A percentile compares a stretch with the other conserved stretches of the same genome.
These are phyloP conservation scores for Halophytophthora batemanensis DNA, from an alignment of 352 stramenopile species.

Conservation along the genomic window DNA sequence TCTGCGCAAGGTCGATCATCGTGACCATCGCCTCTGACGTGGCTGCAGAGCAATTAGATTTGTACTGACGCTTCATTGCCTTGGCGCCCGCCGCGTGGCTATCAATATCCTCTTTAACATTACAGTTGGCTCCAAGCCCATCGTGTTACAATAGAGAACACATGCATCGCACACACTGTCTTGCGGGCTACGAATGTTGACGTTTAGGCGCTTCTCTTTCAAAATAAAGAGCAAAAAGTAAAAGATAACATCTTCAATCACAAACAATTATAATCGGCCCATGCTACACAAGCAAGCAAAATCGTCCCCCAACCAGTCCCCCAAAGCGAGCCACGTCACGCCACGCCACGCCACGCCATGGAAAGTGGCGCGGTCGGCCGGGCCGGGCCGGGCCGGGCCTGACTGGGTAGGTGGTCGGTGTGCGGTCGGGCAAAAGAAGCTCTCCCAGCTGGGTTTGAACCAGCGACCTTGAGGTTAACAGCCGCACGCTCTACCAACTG, in stretches of 20 bases:
- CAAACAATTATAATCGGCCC: constrained; percentile 5
- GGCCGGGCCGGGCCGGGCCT: too few relatives aligned
- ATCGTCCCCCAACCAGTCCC: too few relatives aligned
- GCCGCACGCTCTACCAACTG: constrained; percentile 26
- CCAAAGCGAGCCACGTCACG: too few relatives aligned
- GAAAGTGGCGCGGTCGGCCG: too few relatives aligned
- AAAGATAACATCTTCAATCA: constrained; percentile 6
- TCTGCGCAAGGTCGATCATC: constrained; percentile 14
- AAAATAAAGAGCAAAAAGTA: constrained; percentile 1
- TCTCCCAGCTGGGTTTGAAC: constrained; percentile 30
- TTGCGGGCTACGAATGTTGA: constrained; percentile 5
- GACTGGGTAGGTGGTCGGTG: too few relatives aligned
- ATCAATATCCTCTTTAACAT: constrained; percentile 7
- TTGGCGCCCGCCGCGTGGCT: constrained; percentile 1
- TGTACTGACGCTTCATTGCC: constrained; percentile 9
- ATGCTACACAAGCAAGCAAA: too few relatives aligned
- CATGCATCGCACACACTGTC: constrained; percentile 14
- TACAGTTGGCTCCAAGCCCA: neutral
- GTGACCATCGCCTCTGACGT: constrained; percentile 1
- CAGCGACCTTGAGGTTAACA: constrained; percentile 33
- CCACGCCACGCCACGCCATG: too few relatives aligned
- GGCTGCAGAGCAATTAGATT: neutral
- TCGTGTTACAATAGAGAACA: constrained; percentile 6
- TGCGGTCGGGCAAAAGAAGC: constrained; percentile 14
- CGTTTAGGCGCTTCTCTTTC: neutral